These are phyloP conservation scores for Pythium dissotocum DNA, from an alignment of 352 stramenopile species.

Conservation along the genomic window DNA sequence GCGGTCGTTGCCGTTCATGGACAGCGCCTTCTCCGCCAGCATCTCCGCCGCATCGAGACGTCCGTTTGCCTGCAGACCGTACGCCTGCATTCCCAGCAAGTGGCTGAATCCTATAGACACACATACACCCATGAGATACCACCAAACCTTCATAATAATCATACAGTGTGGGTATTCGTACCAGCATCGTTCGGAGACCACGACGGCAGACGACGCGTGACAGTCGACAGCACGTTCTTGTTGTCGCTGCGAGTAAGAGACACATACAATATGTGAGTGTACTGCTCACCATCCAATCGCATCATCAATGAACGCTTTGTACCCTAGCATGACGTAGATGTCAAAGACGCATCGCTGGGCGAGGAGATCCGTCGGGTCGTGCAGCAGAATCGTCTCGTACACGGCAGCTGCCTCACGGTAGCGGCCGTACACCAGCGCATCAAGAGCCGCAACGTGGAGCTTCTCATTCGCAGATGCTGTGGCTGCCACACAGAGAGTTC, in stretches of 20 bases:
- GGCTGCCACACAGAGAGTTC: conserved; percentile 17
- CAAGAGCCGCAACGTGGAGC: conserved; percentile 71
- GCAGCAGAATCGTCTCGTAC: conserved; percentile 81
- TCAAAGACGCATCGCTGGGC: conserved; percentile 80
- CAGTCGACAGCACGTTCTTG: conserved; percentile 72
- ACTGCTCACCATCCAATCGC: not conserved
- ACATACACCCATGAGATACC: not conserved
- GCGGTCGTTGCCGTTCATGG: conserved; percentile 83
- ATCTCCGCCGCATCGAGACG: conserved; percentile 65
- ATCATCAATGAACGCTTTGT: conserved; percentile 13
- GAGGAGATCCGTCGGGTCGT: conserved; percentile 68
- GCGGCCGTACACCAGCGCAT: conserved; percentile 67
- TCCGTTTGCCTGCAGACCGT: conserved; percentile 67
- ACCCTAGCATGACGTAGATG: conserved; percentile 81
- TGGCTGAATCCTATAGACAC: conserved; percentile 62
- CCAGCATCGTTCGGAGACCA: conserved; percentile 76
- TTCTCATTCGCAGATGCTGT: conserved; percentile 48
- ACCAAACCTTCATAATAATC: not conserved
- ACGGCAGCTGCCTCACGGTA: conserved; percentile 63
- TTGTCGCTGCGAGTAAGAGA: conserved; percentile 44
- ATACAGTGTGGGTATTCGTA: not conserved
- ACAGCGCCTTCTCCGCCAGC: conserved; percentile 77
- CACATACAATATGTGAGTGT: not conserved
- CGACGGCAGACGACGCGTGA: conserved; percentile 68
- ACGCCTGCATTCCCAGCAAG: conserved; percentile 81